Conservation (phyloP, 1,139 yeast species). For the Lodderomyces orthopsilosis region DNA sequence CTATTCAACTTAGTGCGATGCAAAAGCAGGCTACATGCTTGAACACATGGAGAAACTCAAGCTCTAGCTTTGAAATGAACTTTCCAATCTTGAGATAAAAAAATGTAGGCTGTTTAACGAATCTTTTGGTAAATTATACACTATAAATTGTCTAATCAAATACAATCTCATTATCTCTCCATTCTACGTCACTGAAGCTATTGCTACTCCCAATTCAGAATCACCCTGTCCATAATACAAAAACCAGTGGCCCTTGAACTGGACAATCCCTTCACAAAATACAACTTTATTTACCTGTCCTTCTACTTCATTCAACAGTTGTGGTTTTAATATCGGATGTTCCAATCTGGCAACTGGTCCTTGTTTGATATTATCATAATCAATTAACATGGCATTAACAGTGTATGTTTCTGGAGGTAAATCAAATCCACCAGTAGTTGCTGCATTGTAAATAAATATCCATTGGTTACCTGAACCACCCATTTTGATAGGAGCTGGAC, state of each 20-base stretch:
- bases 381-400: conserved; percentile 42
- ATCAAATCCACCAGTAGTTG: conserved; percentile 37
- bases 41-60: too few species aligned
- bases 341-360: conserved; percentile 44
- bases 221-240: conserved; percentile 47
- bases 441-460: conserved; percentile 40
- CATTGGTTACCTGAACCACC: conserved; percentile 28
- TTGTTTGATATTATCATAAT: conserved; percentile 33
- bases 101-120: too few species aligned
- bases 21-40: too few species aligned
- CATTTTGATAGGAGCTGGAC: conserved; percentile 43
- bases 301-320: conserved; percentile 32
- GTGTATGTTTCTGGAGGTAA: conserved; percentile 33
- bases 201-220: conserved; percentile 44
- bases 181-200: conserved; percentile 20
- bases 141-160: too few species aligned
- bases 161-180: too few species aligned
- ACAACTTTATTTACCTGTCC: conserved; percentile 47
- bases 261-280: conserved; percentile 46
- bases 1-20: too few species aligned
- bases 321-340: conserved; percentile 36
- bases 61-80: too few species aligned
- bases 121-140: too few species aligned
- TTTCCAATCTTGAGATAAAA: too few species aligned
- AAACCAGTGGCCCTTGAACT: conserved; percentile 43